Conservation (phyloP, 129 eudicot genomes). For the Saussurea involucrata region DNA sequence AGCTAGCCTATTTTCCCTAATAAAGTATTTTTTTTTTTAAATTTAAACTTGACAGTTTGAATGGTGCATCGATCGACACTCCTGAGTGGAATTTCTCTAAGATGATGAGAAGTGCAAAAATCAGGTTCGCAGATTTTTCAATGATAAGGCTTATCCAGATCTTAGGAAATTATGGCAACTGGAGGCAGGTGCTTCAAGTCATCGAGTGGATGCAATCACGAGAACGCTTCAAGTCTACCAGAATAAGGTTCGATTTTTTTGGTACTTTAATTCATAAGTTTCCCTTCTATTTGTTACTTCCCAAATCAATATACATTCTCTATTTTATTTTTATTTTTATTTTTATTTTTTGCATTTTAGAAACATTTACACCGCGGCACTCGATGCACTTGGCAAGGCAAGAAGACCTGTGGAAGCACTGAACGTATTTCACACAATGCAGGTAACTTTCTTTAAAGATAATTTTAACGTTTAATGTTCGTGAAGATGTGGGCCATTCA, state of each 20-base stretch:
- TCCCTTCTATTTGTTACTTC: neutral
- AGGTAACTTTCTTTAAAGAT: conserved; percentile 36
- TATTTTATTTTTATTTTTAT: too few relatives aligned
- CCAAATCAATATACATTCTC: neutral
- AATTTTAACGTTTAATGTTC: neutral
- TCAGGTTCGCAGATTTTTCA: conserved; percentile 82
- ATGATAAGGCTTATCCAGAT: conserved; percentile 81
- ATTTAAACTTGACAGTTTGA: conserved; percentile 62
- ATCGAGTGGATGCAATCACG: conserved; percentile 88
- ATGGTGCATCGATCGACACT: conserved; percentile 77
- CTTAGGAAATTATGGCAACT: conserved; percentile 81
- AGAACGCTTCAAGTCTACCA: conserved; percentile 85
- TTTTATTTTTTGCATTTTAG: conserved; percentile 33
- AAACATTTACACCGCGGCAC: conserved; percentile 84
- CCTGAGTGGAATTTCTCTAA: conserved; percentile 96
- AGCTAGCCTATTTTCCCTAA: conserved; percentile 6
- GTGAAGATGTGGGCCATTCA: neutral
- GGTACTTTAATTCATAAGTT: neutral
- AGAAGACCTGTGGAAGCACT: conserved; percentile 86
- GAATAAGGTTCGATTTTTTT: conserved; percentile 47
- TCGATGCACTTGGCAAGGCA: conserved; percentile 89
- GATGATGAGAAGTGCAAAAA: conserved; percentile 87
- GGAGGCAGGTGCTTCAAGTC: conserved; percentile 93
- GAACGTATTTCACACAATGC: conserved; percentile 71
- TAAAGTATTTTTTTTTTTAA: conserved; percentile 43